phyloP scores from a whole-genome alignment of 2,329 filamentous ascomycete species.

The Lecanicillium sp. region DNA sequence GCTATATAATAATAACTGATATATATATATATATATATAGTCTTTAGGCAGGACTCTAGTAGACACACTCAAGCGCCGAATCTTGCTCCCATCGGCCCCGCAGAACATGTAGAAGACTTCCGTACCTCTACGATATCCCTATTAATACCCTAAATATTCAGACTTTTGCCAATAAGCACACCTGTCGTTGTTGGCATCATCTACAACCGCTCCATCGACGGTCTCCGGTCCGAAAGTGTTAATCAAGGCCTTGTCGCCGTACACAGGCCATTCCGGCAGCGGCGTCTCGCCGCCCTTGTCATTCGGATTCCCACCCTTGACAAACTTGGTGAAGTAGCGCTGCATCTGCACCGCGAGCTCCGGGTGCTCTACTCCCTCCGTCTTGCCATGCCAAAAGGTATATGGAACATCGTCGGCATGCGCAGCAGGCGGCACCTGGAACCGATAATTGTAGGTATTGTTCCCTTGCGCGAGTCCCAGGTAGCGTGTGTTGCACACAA shows the following conservation, averaged over 20 bases:
- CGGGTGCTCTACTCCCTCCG: slow-evolving; percentile 13
- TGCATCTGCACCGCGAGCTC: slow-evolving; percentile 21
- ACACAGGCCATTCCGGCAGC: slow-evolving; percentile 6
- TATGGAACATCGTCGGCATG: slow-evolving; percentile 44
- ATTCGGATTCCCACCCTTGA: slow-evolving; percentile 19
- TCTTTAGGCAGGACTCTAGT: no score
- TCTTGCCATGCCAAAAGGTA: slow-evolving; percentile 37
- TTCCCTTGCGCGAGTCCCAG: slow-evolving; percentile 36
- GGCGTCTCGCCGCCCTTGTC: not conserved
- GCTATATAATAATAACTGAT: no score
- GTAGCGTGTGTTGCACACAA: slow-evolving; percentile 44
- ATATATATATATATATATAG: no score
- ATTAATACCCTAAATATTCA: no score
- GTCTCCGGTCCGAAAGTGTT: slow-evolving; percentile 9
- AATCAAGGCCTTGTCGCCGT: slow-evolving; percentile 2
- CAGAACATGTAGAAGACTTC: no score
- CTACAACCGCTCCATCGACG: not conserved
- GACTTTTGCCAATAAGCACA: slow-evolving; percentile 19
- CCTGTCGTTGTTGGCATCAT: slow-evolving; percentile 14
- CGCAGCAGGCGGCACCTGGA: slow-evolving; percentile 39
- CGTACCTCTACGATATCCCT: no score
- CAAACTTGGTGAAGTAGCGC: slow-evolving; percentile 23
- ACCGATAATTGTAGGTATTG: slow-evolving; percentile 40
- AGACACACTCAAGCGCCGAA: no score
- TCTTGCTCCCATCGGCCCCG: no score